Conservation (phyloP, 352 stramenopile genomes). For the Globisporangium spiculum region DNA sequence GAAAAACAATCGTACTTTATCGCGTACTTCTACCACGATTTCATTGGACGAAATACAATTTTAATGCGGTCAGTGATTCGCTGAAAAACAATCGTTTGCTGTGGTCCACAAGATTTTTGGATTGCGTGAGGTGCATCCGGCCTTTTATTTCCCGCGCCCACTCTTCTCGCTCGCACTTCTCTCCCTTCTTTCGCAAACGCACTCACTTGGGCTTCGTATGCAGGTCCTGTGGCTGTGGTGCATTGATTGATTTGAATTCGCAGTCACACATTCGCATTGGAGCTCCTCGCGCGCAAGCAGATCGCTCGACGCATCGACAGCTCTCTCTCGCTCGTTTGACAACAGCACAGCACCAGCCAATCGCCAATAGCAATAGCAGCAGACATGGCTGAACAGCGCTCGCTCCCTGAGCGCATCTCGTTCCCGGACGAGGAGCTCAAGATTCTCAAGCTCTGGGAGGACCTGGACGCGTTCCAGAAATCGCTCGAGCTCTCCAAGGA, state of each 20-base stretch:
- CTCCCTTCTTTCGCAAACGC: neutral
- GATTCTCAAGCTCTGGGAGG: constrained; percentile 76
- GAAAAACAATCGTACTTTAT: constrained; percentile 10
- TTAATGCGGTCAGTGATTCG: neutral
- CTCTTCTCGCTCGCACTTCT: neutral
- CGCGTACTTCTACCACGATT: neutral
- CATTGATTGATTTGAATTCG: neutral
- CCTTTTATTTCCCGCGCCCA: neutral
- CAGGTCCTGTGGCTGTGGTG: constrained; percentile 17
- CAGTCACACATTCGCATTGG: constrained; percentile 16
- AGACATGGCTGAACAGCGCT: constrained; percentile 31
- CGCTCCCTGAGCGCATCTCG: constrained; percentile 84
- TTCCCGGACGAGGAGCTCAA: constrained; percentile 83
- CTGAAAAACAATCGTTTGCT: neutral
- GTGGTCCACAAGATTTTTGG: constrained; percentile 14
- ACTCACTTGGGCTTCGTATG: constrained; percentile 4
- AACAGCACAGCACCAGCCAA: neutral
- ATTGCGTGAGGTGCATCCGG: neutral
- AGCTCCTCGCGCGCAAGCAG: constrained; percentile 13
- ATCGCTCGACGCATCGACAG: neutral
- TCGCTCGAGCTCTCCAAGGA: constrained; percentile 91
- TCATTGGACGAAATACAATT: neutral
- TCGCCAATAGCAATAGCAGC: neutral
- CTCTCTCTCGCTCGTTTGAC: neutral
- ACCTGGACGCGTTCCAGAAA: constrained; percentile 89